Conservation (phyloP, 2,329 filamentous ascomycete genomes). For the Alternaria triticimaculans region DNA sequence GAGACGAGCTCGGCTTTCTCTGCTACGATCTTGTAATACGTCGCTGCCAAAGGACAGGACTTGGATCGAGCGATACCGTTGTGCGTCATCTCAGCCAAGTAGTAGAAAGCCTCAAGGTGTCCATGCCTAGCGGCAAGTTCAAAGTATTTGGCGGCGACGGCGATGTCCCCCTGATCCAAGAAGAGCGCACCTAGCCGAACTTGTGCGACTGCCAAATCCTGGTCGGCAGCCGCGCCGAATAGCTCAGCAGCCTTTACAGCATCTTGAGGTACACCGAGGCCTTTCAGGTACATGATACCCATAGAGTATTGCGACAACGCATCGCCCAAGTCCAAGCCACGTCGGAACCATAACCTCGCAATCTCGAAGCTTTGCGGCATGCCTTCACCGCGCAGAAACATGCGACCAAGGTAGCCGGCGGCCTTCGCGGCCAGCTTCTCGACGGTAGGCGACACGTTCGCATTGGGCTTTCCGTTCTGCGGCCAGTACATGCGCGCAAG, state of each 20-base stretch:
- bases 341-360: constrained; percentile 82
- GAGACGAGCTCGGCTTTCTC: constrained; percentile 88
- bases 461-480: constrained; percentile 74
- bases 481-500: constrained; percentile 84
- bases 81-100: constrained; percentile 85
- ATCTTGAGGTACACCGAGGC: constrained; percentile 75
- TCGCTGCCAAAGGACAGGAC: constrained; percentile 76
- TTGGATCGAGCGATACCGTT: constrained; percentile 81
- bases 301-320: constrained; percentile 84
- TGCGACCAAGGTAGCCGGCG: constrained; percentile 84
- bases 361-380: constrained; percentile 78
- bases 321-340: constrained; percentile 77
- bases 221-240: constrained; percentile 80
- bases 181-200: constrained; percentile 84
- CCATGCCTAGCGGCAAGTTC: constrained; percentile 83
- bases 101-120: constrained; percentile 89
- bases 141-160: constrained; percentile 82
- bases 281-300: constrained; percentile 82
- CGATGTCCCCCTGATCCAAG: constrained; percentile 85
- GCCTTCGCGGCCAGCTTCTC: constrained; percentile 84
- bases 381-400: constrained; percentile 88
- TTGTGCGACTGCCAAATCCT: constrained; percentile 80
- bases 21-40: constrained; percentile 87
- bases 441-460: constrained; percentile 71
- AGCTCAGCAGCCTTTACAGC: constrained; percentile 74